phyloP scores from a whole-genome alignment of 208 protist genomes.

The Trypanosoma congolense region DNA sequence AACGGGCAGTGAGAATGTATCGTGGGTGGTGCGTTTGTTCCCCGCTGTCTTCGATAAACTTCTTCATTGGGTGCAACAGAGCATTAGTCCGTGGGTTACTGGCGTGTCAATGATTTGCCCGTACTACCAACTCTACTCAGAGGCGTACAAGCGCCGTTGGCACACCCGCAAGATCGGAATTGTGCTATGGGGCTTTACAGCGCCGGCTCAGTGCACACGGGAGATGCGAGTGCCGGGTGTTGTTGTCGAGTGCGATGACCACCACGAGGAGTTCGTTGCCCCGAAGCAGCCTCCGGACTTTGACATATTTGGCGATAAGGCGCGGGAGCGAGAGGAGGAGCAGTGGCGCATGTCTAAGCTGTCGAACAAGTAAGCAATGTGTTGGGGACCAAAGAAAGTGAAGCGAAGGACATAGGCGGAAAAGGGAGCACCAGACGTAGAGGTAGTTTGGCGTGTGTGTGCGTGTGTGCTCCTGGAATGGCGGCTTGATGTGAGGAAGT shows the following conservation, averaged over 20 bases:
- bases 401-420: too few relatives aligned
- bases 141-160: conserved; percentile 58
- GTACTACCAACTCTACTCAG: conserved; percentile 49
- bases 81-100: conserved; percentile 62
- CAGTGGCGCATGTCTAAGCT: conserved; percentile 27
- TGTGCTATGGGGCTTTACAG: conserved; percentile 74
- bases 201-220: conserved; percentile 38
- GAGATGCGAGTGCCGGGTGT: conserved; percentile 74
- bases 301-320: conserved; percentile 73
- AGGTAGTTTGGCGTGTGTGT: too few relatives aligned
- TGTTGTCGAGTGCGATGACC: conserved; percentile 63
- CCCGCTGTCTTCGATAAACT: conserved; percentile 45
- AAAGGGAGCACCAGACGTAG: too few relatives aligned
- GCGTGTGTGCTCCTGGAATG: too few relatives aligned
- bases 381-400: too few relatives aligned
- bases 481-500: too few relatives aligned
- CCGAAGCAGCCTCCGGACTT: conserved; percentile 51
- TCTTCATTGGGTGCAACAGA: conserved; percentile 44
- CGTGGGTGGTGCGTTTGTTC: conserved; percentile 40
- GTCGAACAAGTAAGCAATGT: not conserved
- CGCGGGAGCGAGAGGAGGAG: conserved; percentile 45
- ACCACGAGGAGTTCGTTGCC: conserved; percentile 61
- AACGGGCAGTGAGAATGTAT: conserved; percentile 18
- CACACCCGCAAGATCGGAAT: conserved; percentile 62
- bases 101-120: conserved; percentile 81